Evolutionary conservation across 208 protist species (phyloP).

Genomic region (Crithidia fasciculata): DNA sequence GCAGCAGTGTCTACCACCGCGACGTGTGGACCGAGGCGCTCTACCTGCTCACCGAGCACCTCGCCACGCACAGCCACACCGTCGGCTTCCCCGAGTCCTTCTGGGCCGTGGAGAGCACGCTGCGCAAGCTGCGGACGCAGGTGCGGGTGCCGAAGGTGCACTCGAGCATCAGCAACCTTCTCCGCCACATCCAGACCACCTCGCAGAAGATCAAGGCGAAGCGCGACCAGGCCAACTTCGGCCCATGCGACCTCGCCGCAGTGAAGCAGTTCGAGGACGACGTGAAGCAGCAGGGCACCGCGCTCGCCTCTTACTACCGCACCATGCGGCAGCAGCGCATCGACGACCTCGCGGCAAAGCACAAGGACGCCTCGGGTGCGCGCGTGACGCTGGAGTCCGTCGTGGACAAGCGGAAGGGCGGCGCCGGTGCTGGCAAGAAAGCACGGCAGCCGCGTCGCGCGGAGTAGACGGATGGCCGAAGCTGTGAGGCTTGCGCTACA

Average conservation of each 20-base stretch:
- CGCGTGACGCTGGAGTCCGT: constrained; percentile 80
- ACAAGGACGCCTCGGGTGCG: constrained; percentile 60
- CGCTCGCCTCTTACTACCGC: constrained; percentile 71
- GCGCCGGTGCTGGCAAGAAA: constrained; percentile 36
- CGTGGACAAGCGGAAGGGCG: constrained; percentile 45
- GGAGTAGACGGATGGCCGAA: background rate
- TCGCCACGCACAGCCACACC: constrained; percentile 84
- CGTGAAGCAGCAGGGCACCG: constrained; percentile 52
- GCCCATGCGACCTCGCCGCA: constrained; percentile 79
- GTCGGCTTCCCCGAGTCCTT: constrained; percentile 95
- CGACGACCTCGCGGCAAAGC: constrained; percentile 63
- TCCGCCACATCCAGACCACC: constrained; percentile 82
- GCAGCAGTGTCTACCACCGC: constrained; percentile 74
- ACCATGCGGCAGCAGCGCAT: constrained; percentile 81
- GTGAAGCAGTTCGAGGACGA: constrained; percentile 88
- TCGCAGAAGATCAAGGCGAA: constrained; percentile 64
- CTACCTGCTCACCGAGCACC: constrained; percentile 90
- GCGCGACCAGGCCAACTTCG: constrained; percentile 79
- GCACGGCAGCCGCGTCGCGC: constrained; percentile 6
- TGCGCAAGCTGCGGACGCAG: constrained; percentile 85
- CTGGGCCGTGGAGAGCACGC: constrained; percentile 83
- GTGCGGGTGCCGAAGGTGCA: constrained; percentile 87
- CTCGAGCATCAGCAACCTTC: constrained; percentile 67
- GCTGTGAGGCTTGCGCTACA: background rate
- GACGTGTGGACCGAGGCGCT: constrained; percentile 81